Conservation (phyloP, 805 yeast genomes). For the Ogataea zsoltii region DNA sequence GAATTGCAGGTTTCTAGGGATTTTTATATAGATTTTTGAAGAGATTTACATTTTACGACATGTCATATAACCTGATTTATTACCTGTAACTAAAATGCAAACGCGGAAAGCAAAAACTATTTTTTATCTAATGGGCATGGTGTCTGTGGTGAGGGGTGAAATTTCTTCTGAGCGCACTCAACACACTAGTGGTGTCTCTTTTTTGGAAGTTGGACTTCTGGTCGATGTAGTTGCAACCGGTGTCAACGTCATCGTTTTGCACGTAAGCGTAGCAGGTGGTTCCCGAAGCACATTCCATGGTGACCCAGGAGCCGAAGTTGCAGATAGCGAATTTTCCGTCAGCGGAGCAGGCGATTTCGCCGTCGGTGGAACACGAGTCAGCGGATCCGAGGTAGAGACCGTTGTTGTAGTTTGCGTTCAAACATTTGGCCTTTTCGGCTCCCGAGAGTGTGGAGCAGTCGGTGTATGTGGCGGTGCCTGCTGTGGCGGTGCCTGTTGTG, state of each 20-base stretch:
- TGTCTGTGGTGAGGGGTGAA: constrained; percentile 20
- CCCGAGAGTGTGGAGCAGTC: constrained; percentile 42
- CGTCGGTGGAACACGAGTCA: constrained; percentile 43
- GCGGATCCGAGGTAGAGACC: constrained; percentile 47
- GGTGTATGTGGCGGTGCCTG: constrained; percentile 21
- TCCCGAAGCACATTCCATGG: constrained; percentile 57
- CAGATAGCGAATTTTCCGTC: constrained; percentile 58
- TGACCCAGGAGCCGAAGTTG: constrained; percentile 58
- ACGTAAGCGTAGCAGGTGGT: constrained; percentile 61
- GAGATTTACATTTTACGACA: background rate
- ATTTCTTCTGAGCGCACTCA: constrained; percentile 26
- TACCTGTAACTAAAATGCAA: constrained; percentile 1
- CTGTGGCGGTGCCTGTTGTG: constrained; percentile 19
- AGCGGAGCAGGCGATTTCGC: constrained; percentile 52
- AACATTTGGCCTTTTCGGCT: constrained; percentile 41
- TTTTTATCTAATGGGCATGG: constrained; percentile 13
- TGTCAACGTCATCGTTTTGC: constrained; percentile 41
- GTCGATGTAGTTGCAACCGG: constrained; percentile 48
- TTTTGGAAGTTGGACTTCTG: constrained; percentile 34
- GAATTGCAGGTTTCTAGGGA: too few relatives aligned
- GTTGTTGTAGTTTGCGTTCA: constrained; percentile 44
- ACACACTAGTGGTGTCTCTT: constrained; percentile 25
- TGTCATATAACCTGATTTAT: background rate
- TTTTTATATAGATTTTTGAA: too few relatives aligned
- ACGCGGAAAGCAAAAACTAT: background rate